Evolutionary conservation across 2,329 filamentous ascomycete genomes (phyloP), one percentile per base, ranked within the genome.

Genomic region (Paecilomyces variotii): DNA sequence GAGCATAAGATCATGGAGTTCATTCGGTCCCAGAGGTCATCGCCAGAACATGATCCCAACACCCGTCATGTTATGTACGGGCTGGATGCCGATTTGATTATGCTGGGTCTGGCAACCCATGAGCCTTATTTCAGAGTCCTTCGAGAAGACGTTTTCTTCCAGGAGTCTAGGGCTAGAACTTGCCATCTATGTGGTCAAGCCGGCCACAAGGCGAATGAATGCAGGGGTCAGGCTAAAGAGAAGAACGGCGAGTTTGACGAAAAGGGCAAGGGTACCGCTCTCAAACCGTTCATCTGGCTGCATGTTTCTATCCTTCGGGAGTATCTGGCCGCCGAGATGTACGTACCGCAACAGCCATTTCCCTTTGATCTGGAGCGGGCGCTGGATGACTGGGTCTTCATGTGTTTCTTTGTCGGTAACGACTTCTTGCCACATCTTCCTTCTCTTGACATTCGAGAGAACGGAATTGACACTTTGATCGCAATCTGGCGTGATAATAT

Each of bases 1-100:
- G 94, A 99, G 78, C 94, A 99, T 76, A 99, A 99, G 76, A 97
- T 99, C 70, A 99, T 99, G 94, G 87, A 94, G 66, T 99, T 97
- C 73, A 85, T 99, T 64, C 87, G 94, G 68, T 96, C 93, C 39
- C 95, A 99, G 75, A 87, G 94, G 68, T 85, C 89, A 55, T 94
- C 90, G 56, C 88, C 92, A 4, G 88, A 95, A 63, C 91, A 99
- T 74, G 88, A 99, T 69, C 94, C 94, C 26, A 97, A 99, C 73
- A 97, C 94, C 25, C 89, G 90, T 61, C 94, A 99, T 77, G 95
- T 99, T 68, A 97, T 99, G 62, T 99, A 99, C 72, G 94, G 94
- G 55, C 82, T 99, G 65, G 94, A 99, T 79, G 95, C 94, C 60
- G 94, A 99, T 82, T 81, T 99, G 65, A 99, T 99, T 77, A 99